These are phyloP conservation scores for Leucaena leucocephala DNA, from an alignment of 306 rosid species.

Conservation along the genomic window DNA sequence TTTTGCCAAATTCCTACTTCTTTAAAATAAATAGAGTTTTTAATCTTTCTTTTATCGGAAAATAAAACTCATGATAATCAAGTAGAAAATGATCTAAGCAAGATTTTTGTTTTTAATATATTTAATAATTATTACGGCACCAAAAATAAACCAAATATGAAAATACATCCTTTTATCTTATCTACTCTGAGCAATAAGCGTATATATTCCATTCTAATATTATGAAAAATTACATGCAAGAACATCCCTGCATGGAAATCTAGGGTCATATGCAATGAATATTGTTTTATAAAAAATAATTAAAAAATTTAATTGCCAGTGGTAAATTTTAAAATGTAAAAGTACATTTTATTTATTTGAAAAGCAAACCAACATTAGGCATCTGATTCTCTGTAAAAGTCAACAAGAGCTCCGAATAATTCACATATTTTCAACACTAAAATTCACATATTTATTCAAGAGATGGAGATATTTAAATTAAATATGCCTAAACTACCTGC, in stretches of 20 bases:
- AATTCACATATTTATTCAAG: conserved; percentile 22
- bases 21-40: too few relatives aligned
- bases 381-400: conserved; percentile 41
- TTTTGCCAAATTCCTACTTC: neutral
- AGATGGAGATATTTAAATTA: conserved; percentile 19
- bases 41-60: too few relatives aligned
- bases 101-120: neutral
- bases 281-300: neutral
- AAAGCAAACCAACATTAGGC: conserved; percentile 33
- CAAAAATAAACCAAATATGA: neutral
- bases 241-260: neutral
- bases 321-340: neutral
- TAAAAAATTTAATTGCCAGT: neutral
- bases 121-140: too few relatives aligned
- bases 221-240: neutral
- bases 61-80: neutral
- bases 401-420: neutral
- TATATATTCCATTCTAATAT: neutral
- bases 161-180: neutral
- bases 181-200: neutral
- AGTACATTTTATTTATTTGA: neutral
- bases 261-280: neutral
- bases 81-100: neutral
- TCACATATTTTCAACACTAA: conserved; percentile 28
- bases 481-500: neutral